Base-by-base conservation (phyloP, 495 filamentous ascomycete species). In the Halenospora varia region DNA sequence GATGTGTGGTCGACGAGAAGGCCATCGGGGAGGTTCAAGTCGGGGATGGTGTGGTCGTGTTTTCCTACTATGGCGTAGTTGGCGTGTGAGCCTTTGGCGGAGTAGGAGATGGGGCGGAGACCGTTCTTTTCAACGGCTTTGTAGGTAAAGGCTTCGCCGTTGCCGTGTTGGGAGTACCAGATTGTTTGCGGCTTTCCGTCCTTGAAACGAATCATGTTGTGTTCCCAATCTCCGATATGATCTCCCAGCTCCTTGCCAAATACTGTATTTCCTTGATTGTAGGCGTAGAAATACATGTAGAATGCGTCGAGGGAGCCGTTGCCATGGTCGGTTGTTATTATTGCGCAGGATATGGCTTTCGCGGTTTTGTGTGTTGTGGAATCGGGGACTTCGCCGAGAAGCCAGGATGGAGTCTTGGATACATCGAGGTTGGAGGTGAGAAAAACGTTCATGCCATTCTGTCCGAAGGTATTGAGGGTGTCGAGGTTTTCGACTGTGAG, bases 201-300 rank as follows among this genome's bases (percentile, higher is more conserved):
- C 59, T 91, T 75, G 66, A 97, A 98, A n/a, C 94, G 85, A n/a
- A 96, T 76, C 60, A 96, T 83, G 48, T 86, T 90, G 67, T 98
- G 94, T 71, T 97, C 94, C 94, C 94, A 98, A 61, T 98, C 94
- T 29, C 94, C 94, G 13, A 98, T 88, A 65, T 98, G 94, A 66
- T 98, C 97, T 15, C 94, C 94, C 59, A 96, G 96, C 10, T 95
- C 88, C 59, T 94, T 84, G 51, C 87, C 86, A 52, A 90, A 76
- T 2, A 98, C 94, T 2, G 85, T 85, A 68, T 97, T 96, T 2
- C 94, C 94, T 0, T 93, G 82, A 64, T 98, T 98, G 76, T 95
- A 98, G 64, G 89, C 90, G 80, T 98, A 98, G 68, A 98, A 98
- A 75, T 89, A 97, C 78, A 97, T 97, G 88, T 92, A 98, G 68